These are phyloP conservation scores for Hypoxylon crocopeplum DNA, from an alignment of 495 filamentous ascomycete genomes.

Conservation along the genomic window DNA sequence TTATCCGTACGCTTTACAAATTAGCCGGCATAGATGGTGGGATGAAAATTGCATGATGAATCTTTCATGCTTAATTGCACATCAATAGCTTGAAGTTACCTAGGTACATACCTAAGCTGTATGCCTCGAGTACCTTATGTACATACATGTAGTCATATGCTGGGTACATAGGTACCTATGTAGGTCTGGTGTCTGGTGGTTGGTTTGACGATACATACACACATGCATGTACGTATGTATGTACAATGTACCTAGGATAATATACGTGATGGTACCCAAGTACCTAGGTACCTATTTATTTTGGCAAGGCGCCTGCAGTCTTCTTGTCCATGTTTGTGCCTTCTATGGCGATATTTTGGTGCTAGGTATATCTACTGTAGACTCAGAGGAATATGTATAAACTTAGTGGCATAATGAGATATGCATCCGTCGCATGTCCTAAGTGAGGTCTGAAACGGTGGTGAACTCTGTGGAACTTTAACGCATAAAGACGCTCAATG, in stretches of 20 bases:
- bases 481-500: conserved; percentile 43
- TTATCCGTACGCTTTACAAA: neutral
- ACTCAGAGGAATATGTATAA: no score
- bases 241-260: no score
- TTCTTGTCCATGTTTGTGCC: no score
- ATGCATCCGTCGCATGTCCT: conserved; percentile 14
- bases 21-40: neutral
- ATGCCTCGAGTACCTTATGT: neutral
- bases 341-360: neutral
- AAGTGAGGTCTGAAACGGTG: conserved; percentile 16
- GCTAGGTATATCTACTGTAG: neutral
- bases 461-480: conserved; percentile 15
- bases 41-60: neutral
- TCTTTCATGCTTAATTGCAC: neutral
- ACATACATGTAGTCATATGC: neutral
- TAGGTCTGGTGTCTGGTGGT: no score
- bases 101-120: neutral
- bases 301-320: no score
- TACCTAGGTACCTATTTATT: neutral
- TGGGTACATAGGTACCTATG: neutral
- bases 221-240: neutral
- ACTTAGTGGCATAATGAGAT: neutral
- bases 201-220: no score
- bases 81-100: neutral
- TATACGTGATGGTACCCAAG: neutral